A percentile compares a stretch with the other conserved stretches of the same genome.
phyloP scores from a whole-genome alignment of 306 rosid genomes.

The Cucumis cinereus region DNA sequence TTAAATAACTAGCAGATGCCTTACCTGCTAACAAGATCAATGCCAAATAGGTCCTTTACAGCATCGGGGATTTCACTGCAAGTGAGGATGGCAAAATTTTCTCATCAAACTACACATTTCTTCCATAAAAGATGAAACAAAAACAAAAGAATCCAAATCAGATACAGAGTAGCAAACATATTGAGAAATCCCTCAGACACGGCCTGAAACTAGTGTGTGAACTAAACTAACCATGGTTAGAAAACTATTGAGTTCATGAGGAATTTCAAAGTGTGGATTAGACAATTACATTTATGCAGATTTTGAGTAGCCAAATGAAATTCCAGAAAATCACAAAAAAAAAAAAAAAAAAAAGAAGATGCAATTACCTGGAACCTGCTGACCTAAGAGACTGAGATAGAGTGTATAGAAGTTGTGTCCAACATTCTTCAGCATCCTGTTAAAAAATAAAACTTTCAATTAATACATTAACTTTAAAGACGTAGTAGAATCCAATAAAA shows the following conservation, averaged over 20 bases:
- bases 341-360: background rate
- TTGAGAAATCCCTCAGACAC: background rate
- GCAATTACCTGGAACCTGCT: constrained; percentile 59
- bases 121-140: background rate
- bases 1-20: background rate
- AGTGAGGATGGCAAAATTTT: constrained; percentile 11
- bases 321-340: background rate
- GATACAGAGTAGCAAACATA: background rate
- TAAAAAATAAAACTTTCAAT: background rate
- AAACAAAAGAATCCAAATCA: background rate
- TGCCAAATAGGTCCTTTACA: constrained; percentile 73
- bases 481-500: constrained; percentile 1
- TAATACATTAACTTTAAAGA: constrained; percentile 8
- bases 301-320: background rate
- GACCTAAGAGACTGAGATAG: constrained; percentile 87
- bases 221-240: background rate
- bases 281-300: background rate
- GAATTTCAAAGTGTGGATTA: background rate
- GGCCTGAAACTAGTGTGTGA: background rate
- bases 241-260: background rate
- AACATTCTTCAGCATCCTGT: constrained; percentile 99
- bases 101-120: background rate
- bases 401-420: constrained; percentile 93
- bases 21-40: constrained; percentile 82
- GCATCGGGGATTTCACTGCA: constrained; percentile 73